Base-by-base conservation (phyloP, 495 filamentous ascomycete genomes). In the Hyaloscypha bicolor region DNA sequence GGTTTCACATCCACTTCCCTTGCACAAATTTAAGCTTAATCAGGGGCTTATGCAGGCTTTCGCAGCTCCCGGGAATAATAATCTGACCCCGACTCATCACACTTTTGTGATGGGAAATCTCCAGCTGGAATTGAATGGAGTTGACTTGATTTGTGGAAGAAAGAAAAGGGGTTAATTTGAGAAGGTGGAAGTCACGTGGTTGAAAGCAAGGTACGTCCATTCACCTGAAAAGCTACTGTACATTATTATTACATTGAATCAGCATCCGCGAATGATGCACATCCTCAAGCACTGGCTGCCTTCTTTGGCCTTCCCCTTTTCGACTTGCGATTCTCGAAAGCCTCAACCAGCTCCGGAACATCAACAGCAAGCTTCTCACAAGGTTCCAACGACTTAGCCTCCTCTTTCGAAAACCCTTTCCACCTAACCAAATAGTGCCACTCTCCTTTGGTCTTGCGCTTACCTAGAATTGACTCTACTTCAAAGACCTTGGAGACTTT, bases 11-110 rank as follows among this genome's bases (percentile, higher is more conserved):
- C 6, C 9, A 48, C 42, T 16, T 48, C 11, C 35, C 42, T 48
- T 14, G 33, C 59, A 29, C 9, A 45, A 48, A 48, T 25, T 29
- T 62, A 62, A 62, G 59, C 59, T 62, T 62, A 62, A 48, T 31
- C 29, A 31, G 53, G 53, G 22, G 29, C 51, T 62, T 58, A 11
- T 58, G 55, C 55, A 25, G 19, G 55, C 9, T 12, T 33, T 37
- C 3, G 12, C 3, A 12, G 35, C 35, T 37, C 12, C 1, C 1
- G 35, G 16, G 16, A 3, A 48, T 4, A 48, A 25, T 25, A 25
- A 25, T 25, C 2, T 25, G 25, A 25, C 25, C 25, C 2, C 25
- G 25, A 25, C 25, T 25, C 25, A 25, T 25, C 25, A 25, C 25
- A 25, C 25, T 25, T 25, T 25, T 25, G 25, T 25, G 25, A 25